Base-by-base conservation (phyloP, 176 grass and related monocot species). In the Chrysopogon serrulatus region DNA sequence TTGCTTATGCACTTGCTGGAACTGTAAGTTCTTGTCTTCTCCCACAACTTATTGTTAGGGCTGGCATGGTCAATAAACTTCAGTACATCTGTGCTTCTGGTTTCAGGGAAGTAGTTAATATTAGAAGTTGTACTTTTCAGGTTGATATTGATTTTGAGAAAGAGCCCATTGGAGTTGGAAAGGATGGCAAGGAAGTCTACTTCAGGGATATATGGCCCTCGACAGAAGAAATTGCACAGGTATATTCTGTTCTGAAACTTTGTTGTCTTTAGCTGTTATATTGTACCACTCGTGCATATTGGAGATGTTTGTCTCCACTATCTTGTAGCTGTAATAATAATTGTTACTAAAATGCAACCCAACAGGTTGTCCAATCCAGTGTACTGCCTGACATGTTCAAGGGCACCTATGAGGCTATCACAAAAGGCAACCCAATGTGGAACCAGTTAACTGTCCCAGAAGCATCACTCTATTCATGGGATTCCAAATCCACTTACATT, bases 131-230 rank as follows among this genome's bases (percentile, higher is more conserved):
- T 66, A 67, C 18, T 21, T 81, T 90, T 79, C 88, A 99, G 96
- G 96, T 99, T 76, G 87, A 96, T 51, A 99, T 99, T 86, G 96
- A 99, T 87, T 99, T 99, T 89, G 93, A 99, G 83, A 96, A 81
- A 62, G 93, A 99, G 79, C 91, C 96, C 49, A 99, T 99, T 87
- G 96, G 96, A 42, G 40, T 90, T 17, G 91, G 91, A 54, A 99
- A 99, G 77, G 87, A 99, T 63, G 91, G 93, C 44, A 94, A 94
- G 71, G 86, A 92, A 68, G 83, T 99, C 32, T 99, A 78, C 78
- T 95, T 99, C 77, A 92, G 80, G 85, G 96, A 99, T 87, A 90
- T 99, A 88, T 99, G 96, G 96, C 96, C 96, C 77, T 90, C 91
- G 23, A 96, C 82, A 63, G 96, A 99, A 91, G 96, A 99, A 93